A percentile compares a stretch with the other conserved stretches of the same genome.
These are phyloP conservation scores for Zasmidium citrigriseum DNA, from an alignment of 2,329 filamentous ascomycete genomes.

Conservation along the genomic window DNA sequence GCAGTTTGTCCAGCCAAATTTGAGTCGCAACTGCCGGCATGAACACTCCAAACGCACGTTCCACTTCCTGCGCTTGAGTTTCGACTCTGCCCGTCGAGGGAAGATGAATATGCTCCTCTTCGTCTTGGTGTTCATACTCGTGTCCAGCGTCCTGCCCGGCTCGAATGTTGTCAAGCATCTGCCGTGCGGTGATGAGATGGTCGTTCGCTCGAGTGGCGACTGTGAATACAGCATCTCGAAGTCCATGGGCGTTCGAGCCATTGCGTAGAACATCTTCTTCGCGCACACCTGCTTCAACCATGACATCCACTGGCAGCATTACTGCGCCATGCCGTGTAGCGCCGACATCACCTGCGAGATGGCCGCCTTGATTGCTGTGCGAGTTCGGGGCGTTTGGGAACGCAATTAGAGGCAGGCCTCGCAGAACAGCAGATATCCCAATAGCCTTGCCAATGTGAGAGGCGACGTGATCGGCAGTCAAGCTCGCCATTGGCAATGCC, in stretches of 20 bases:
- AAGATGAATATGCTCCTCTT: conserved; percentile 65
- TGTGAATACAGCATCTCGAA: conserved; percentile 86
- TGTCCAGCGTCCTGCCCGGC: conserved; percentile 76
- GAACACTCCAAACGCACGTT: conserved; percentile 74
- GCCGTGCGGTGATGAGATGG: conserved; percentile 87
- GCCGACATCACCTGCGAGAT: conserved; percentile 41
- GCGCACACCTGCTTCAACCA: conserved; percentile 76
- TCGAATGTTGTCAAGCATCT: conserved; percentile 82
- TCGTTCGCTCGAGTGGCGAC: conserved; percentile 94
- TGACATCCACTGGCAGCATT: conserved; percentile 82
- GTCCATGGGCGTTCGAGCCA: conserved; percentile 74
- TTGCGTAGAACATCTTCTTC: conserved; percentile 88
- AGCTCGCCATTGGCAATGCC: conserved; percentile 73
- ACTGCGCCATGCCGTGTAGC: conserved; percentile 63
- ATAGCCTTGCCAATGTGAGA: conserved; percentile 94
- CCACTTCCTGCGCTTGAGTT: conserved; percentile 54
- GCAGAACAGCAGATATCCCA: conserved; percentile 82
- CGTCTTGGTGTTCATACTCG: conserved; percentile 83
- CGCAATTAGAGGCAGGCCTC: conserved; percentile 85
- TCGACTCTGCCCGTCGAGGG: conserved; percentile 30
- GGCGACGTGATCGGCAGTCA: conserved; percentile 88
- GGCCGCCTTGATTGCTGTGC: conserved; percentile 51
- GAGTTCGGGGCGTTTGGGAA: conserved; percentile 66
- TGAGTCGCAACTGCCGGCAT: conserved; percentile 77
- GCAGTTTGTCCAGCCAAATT: conserved; percentile 75